A percentile compares a stretch with the other conserved stretches of the same genome.
phyloP scores from a whole-genome alignment of 129 eudicot species.

The Flaveria ramosissima region DNA sequence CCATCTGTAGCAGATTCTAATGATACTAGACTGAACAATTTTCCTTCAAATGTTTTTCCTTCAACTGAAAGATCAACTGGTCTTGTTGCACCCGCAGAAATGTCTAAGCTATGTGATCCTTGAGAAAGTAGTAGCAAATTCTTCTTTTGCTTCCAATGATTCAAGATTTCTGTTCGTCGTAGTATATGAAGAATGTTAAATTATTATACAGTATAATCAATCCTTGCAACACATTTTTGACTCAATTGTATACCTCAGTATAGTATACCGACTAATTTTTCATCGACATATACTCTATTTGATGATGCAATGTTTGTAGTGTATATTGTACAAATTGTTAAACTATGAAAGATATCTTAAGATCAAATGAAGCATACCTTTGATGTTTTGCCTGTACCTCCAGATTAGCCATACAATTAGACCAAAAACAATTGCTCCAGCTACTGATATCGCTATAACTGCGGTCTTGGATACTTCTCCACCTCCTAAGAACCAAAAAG shows the following conservation, averaged over 20 bases:
- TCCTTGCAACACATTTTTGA: too few relatives aligned
- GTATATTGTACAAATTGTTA: neutral
- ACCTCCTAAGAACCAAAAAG: conserved; percentile 28
- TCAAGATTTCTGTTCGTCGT: conserved; percentile 29
- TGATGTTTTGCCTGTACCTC: conserved; percentile 33
- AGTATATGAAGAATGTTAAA: neutral
- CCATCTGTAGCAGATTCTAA: conserved; percentile 52
- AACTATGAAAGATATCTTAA: neutral
- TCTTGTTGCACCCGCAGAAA: conserved; percentile 31
- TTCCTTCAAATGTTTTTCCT: conserved; percentile 37
- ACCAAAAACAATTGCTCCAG: conserved; percentile 30
- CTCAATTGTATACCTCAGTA: too few relatives aligned
- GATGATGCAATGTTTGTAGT: neutral
- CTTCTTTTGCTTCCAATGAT: conserved; percentile 18
- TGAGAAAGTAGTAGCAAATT: conserved; percentile 6
- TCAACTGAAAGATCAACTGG: conserved; percentile 33
- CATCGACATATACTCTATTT: neutral
- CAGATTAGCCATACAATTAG: conserved; percentile 35
- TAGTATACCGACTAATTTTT: too few relatives aligned
- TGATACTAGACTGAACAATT: conserved; percentile 35
- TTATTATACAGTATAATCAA: neutral
- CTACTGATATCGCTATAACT: conserved; percentile 26
- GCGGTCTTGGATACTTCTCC: conserved; percentile 10
- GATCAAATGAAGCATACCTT: conserved; percentile 32
- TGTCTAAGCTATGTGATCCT: conserved; percentile 34